These are phyloP conservation scores for Xylaria venustula DNA, from an alignment of 495 filamentous ascomycete species.

Conservation along the genomic window DNA sequence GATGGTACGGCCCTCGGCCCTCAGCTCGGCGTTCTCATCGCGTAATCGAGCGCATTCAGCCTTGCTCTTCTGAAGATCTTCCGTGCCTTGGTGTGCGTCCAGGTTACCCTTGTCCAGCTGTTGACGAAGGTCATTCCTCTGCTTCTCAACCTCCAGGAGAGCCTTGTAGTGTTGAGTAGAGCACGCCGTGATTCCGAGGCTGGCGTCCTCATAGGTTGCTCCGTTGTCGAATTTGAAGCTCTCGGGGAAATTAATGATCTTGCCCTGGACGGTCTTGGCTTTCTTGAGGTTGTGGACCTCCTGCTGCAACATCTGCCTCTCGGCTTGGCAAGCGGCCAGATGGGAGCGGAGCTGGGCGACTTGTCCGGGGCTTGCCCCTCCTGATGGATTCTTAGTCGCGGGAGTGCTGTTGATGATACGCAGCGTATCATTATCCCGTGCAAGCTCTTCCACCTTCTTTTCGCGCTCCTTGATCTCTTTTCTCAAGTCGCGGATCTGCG, in stretches of 20 bases:
- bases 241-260: conserved; percentile 9
- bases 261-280: background rate
- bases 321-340: background rate
- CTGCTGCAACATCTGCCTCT: conserved; percentile 7
- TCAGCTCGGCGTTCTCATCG: conserved; percentile 4
- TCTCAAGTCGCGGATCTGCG: background rate
- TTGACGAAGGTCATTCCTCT: conserved; percentile 1
- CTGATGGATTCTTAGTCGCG: background rate
- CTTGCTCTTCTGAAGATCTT: background rate
- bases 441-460: background rate
- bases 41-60: background rate
- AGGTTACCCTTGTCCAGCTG: background rate
- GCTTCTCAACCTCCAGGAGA: conserved; percentile 12
- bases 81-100: background rate
- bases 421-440: conserved; percentile 7
- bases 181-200: background rate
- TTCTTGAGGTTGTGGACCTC: conserved; percentile 5
- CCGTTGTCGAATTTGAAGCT: conserved; percentile 5
- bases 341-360: background rate
- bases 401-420: background rate
- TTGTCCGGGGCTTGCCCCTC: background rate
- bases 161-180: background rate
- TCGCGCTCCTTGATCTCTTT: conserved; percentile 1
- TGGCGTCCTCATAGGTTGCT: conserved; percentile 7
- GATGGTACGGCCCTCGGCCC: background rate